Evolutionary conservation across 1,139 yeast genomes (phyloP).

Genomic region (Scheffersomyces cryptocercus): DNA sequence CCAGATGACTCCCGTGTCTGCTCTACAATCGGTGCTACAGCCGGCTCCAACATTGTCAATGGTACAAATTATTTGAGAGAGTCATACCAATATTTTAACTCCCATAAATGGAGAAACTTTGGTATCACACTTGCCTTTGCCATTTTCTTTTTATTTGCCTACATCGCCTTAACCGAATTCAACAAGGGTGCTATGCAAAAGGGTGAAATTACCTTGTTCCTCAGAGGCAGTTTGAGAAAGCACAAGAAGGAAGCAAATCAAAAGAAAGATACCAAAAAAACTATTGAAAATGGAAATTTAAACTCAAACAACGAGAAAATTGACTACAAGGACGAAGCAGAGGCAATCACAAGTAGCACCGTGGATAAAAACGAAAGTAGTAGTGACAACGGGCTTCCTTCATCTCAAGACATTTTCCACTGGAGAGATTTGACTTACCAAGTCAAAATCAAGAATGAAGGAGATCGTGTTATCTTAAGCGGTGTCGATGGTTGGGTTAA

Average conservation of each 20-base stretch:
- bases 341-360: constrained; percentile 9
- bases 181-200: constrained; percentile 77
- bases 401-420: constrained; percentile 56
- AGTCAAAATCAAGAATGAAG: constrained; percentile 61
- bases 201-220: constrained; percentile 79
- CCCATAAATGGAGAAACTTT: constrained; percentile 81
- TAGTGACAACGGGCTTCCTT: constrained; percentile 6
- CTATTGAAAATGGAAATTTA: constrained; percentile 13
- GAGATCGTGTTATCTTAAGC: constrained; percentile 59
- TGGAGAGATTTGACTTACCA: constrained; percentile 81
- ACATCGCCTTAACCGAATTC: constrained; percentile 59
- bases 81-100: constrained; percentile 49
- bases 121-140: constrained; percentile 66
- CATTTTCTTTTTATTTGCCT: constrained; percentile 54
- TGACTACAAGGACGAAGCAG: constrained; percentile 13
- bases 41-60: constrained; percentile 54
- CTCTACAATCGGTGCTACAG: constrained; percentile 58
- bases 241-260: constrained; percentile 26
- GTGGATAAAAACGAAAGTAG: constrained; percentile 5
- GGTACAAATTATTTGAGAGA: constrained; percentile 59
- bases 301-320: constrained; percentile 13
- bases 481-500: constrained; percentile 68
- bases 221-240: constrained; percentile 30
- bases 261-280: constrained; percentile 17
- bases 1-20: constrained; percentile 53